Evolutionary conservation across 2,329 filamentous ascomycete genomes (phyloP).

Genomic region (Apiospora saccharicola): DNA sequence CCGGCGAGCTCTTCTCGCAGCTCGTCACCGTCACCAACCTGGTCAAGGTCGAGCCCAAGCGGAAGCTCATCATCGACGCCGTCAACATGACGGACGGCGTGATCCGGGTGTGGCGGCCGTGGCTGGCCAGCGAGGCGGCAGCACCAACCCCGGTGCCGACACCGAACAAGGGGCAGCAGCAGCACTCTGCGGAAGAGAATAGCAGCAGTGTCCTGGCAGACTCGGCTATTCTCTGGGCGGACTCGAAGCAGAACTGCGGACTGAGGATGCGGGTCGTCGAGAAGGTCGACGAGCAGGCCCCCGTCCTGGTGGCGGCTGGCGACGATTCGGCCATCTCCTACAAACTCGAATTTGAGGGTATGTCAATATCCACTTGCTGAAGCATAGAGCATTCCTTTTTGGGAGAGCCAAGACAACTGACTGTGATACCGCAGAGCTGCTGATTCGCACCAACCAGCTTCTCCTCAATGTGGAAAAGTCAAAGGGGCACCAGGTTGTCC

Average conservation of each 20-base stretch:
- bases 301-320: slow-evolving; percentile 63
- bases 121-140: slow-evolving; percentile 62
- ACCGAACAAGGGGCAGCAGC: slow-evolving; percentile 40
- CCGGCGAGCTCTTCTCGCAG: slow-evolving; percentile 76
- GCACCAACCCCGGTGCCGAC: slow-evolving; percentile 25
- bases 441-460: slow-evolving; percentile 69
- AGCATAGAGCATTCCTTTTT: neutral
- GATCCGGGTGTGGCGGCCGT: slow-evolving; percentile 75
- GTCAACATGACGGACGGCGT: slow-evolving; percentile 73
- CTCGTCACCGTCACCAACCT: slow-evolving; percentile 73
- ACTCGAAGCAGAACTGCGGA: slow-evolving; percentile 68
- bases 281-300: slow-evolving; percentile 52
- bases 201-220: slow-evolving; percentile 32
- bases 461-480: slow-evolving; percentile 72
- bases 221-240: slow-evolving; percentile 71
- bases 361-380: slow-evolving; percentile 32
- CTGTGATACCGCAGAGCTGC: slow-evolving; percentile 63
- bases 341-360: slow-evolving; percentile 76
- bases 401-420: neutral
- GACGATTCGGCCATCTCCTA: slow-evolving; percentile 75
- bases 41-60: slow-evolving; percentile 68
- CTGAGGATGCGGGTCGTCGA: slow-evolving; percentile 71
- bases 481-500: slow-evolving; percentile 63
- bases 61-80: slow-evolving; percentile 63
- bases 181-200: slow-evolving; percentile 30